phyloP scores from a whole-genome alignment of 2,329 filamentous ascomycete species.

The Colletotrichum spaethianum region DNA sequence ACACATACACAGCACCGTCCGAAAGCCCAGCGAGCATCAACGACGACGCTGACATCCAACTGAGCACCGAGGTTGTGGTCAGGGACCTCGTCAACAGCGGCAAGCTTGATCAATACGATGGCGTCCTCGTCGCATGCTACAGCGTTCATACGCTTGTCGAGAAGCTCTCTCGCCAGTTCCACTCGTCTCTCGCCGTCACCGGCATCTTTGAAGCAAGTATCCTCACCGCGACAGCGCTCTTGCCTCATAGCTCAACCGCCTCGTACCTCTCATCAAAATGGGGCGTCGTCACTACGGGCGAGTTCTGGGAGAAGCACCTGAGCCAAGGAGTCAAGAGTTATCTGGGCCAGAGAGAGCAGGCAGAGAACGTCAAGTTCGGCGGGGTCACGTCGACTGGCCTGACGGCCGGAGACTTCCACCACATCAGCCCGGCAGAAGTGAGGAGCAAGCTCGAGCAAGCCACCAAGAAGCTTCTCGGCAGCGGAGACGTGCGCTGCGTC shows the following conservation, averaged over 20 bases:
- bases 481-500: conserved; percentile 74
- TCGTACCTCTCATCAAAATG: conserved; percentile 65
- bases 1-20: conserved; percentile 76
- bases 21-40: conserved; percentile 83
- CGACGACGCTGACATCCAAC: conserved; percentile 75
- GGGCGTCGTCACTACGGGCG: conserved; percentile 91
- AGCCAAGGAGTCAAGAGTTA: conserved; percentile 74
- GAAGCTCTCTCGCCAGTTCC: conserved; percentile 59
- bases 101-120: conserved; percentile 71
- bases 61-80: conserved; percentile 75
- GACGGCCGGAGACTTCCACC: conserved; percentile 84
- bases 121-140: conserved; percentile 90
- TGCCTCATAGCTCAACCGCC: conserved; percentile 48
- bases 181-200: conserved; percentile 67
- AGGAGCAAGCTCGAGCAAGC: conserved; percentile 77
- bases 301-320: conserved; percentile 85
- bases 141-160: conserved; percentile 85
- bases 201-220: conserved; percentile 93
- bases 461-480: conserved; percentile 74
- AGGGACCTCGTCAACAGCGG: conserved; percentile 56
- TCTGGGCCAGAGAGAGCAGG: conserved; percentile 64
- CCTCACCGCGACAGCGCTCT: conserved; percentile 71
- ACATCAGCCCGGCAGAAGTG: conserved; percentile 75
- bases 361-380: conserved; percentile 70
- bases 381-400: conserved; percentile 88